Evolutionary conservation across 495 filamentous ascomycete species (phyloP), one percentile per base, ranked within the genome.

Genomic region (Pseudevernia furfuracea): DNA sequence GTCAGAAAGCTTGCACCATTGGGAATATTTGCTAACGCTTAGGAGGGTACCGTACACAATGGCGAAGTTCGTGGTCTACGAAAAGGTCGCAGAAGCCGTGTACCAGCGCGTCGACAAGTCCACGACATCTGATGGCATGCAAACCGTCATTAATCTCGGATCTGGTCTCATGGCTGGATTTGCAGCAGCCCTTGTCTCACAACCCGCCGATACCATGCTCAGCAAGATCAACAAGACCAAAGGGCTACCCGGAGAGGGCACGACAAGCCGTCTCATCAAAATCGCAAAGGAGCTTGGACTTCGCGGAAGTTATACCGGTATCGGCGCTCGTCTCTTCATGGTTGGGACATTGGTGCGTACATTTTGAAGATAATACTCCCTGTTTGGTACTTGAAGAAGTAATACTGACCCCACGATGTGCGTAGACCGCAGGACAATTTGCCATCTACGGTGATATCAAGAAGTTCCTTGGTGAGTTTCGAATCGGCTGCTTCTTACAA

Each of bases 201-300:
- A 98, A 81, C 93, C 94, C 71, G 94, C 94, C 74, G 94, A 97
- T 78, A 98, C 94, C 74, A 97, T 97, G 94, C 87, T 98, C 71
- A 88, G 83, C 82, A 97, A 97, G 87, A 98, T 98, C 85, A 98
- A 98, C 90, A 98, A 98, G 91, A 96, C 91, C 78, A 91, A 90
- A 80, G 94, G 94, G 77, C 81, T 87, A 56, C 94, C 94, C 63
- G 94, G 94, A 79, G 93, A 98, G 84, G 86, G 93, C 75, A 98
- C 92, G 73, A 88, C 86, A 69, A 83, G 79, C 78, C 90, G 94
- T 77, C 81, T 98, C 67, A 84, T 96, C 82, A 97, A 97, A 88
- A 97, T 97, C 75, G 91, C 78, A 68, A 89, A 89, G 77, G 94
- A 98, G 80, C 89, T 98, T 70, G 94, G 94, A 73, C 70, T 98